Base-by-base conservation (phyloP, 176 grass and related monocot species). In the Musa itinerans region DNA sequence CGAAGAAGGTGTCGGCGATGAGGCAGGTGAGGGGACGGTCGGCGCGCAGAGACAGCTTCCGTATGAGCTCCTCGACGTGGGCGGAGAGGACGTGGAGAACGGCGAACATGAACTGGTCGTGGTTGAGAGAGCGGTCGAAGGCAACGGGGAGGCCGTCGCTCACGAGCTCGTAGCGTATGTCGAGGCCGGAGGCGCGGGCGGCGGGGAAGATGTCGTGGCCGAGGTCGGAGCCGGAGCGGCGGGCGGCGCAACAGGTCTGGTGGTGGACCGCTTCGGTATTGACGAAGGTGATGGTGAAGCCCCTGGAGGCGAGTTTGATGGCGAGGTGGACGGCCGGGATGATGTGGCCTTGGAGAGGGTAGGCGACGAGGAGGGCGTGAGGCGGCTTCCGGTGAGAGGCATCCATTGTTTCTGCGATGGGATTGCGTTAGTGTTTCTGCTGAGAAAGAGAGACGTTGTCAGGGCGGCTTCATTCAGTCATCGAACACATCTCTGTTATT, bases 301-400 rank as follows among this genome's bases (percentile, higher is more conserved):
- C 87, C 0, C 55, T 56, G 17, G 52, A 50, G 0, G 87, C 85
- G 0, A 94, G 81, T 0, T 54, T 85, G 50, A 84, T 64, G 17
- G 87, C 81, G 11, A 94, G 85, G 76, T 90, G 87, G 66, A 82
- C 87, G n/a, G 83, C 71, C 20, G 87, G 87, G 83, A 94, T 94
- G 10, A 94, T 84, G 78, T 94, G 91, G 24, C 87, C 91, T 84
- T 90, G 85, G 79, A 94, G 80, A 24, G 87, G 91, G 73, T 88
- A 94, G 65, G 91, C 16, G 16, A 90, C 66, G 62, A 90, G 78
- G 62, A 90, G 87, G 63, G 83, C 87, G 63, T 94, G 91, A 78
- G 80, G 83, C 75, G 34, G 34, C 34, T 43, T 43, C 34, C 34
- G 34, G 34, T 43, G 34, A 43, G 34, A 43, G 34, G 34, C 34